These are phyloP conservation scores for Aspergillus sp. DNA, from an alignment of 2,329 filamentous ascomycete species.

Conservation along the genomic window DNA sequence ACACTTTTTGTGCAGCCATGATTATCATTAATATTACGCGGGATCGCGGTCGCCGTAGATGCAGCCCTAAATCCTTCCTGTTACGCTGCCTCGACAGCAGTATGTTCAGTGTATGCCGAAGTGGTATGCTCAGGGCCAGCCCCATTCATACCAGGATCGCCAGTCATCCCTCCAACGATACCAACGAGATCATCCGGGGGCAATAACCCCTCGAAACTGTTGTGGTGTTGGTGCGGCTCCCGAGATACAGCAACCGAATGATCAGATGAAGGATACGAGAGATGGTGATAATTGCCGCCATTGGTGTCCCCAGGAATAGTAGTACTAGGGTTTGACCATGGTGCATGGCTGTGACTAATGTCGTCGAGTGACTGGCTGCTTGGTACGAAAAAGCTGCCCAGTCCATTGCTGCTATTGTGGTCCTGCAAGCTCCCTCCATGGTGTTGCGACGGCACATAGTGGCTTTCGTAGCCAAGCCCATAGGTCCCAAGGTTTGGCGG, in stretches of 20 bases:
- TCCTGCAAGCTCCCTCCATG: slow-evolving; percentile 32
- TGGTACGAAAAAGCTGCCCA: slow-evolving; percentile 34
- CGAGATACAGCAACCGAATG: slow-evolving; percentile 33
- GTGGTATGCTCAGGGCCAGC: slow-evolving; percentile 33
- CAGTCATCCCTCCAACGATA: slow-evolving; percentile 37
- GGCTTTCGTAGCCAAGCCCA: slow-evolving; percentile 30
- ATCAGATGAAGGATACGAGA: slow-evolving; percentile 31
- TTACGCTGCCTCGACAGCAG: slow-evolving; percentile 33
- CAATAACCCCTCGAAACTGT: slow-evolving; percentile 33
- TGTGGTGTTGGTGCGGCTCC: slow-evolving; percentile 32
- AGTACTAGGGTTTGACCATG: slow-evolving; percentile 32
- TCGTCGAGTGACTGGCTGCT: slow-evolving; percentile 36
- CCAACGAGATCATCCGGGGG: slow-evolving; percentile 38
- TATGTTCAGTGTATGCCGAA: slow-evolving; percentile 30
- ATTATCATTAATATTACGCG: slow-evolving; percentile 30
- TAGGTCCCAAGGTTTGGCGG: slow-evolving; percentile 32
- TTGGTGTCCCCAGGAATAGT: slow-evolving; percentile 33
- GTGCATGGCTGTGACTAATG: slow-evolving; percentile 29
- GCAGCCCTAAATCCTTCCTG: neutral
- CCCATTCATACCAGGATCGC: slow-evolving; percentile 34
- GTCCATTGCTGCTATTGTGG: slow-evolving; percentile 30
- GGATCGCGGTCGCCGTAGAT: neutral
- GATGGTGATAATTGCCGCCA: slow-evolving; percentile 30
- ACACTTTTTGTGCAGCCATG: slow-evolving; percentile 13
- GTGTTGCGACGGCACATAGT: slow-evolving; percentile 35